Evolutionary conservation across 306 rosid species (phyloP), one percentile per base, ranked within the genome.

Genomic region (Quillaja saponaria): DNA sequence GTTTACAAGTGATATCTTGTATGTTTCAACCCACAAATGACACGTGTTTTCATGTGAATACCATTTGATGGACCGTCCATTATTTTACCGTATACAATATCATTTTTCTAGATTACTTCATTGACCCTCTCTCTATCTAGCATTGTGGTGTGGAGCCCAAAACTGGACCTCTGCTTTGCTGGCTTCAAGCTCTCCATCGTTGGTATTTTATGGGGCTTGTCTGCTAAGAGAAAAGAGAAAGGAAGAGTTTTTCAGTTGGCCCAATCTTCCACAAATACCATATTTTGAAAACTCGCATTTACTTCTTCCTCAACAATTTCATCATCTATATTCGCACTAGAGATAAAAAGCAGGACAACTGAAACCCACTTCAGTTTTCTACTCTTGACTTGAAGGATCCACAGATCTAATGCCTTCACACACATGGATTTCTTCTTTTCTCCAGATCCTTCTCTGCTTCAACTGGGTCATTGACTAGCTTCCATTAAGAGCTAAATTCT

Each of bases 151-250:
- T 85, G 95, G 92, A 83, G 78, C 90, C 96, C 96, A 74, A 67
- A 19, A 74, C 80, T 55, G 90, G 82, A 76, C 85, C 87, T 77
- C 21, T 85, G 90, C 90, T 83, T 85, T 78, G 97, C 96, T 90
- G 97, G 90, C 88, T 80, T 78, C 82, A 76, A 85, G 84, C 87
- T 69, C 80, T 71, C 82, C 89, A 47, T 79, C 63, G 85, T 71
- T 84, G 83, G 67, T 72, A 85, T 83, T 83, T 85, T 85, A 81
- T 83, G 87, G 78, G 79, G 79, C 80, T 81, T 83, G 81, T 79
- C 78, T 67, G 72, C 87, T 60, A 19, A 52, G 44, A 63, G 15
- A 33, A 13, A 1, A 25, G 51, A 28, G 31, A 49, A 33, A 41
- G 9, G 13, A 44, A 57, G 28, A 17, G 54, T 4, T 16, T 74